These are phyloP conservation scores for Suhomyces tanzawaensis DNA, from an alignment of 805 yeast species.

Conservation along the genomic window DNA sequence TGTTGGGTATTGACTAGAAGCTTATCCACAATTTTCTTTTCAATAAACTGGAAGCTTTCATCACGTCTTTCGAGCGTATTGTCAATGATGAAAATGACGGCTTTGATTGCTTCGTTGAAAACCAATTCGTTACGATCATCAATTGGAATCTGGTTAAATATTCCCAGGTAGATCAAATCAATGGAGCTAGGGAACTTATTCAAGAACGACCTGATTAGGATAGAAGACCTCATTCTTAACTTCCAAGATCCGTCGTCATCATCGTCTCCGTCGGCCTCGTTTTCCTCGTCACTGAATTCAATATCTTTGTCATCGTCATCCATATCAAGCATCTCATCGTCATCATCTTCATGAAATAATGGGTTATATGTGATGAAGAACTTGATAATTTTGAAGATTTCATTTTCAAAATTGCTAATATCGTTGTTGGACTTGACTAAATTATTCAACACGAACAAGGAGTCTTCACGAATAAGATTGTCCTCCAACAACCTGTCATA, in stretches of 20 bases:
- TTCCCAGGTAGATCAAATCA: slow-evolving; percentile 28
- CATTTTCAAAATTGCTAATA: slow-evolving; percentile 10
- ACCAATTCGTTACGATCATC: slow-evolving; percentile 51
- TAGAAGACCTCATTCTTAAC: slow-evolving; percentile 52
- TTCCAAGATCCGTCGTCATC: slow-evolving; percentile 57
- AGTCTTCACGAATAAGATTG: slow-evolving; percentile 52
- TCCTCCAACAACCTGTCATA: slow-evolving; percentile 41
- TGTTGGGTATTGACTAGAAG: slow-evolving; percentile 21
- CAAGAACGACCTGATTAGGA: slow-evolving; percentile 39
- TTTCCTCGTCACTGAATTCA: slow-evolving; percentile 44
- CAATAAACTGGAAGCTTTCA: slow-evolving; percentile 11
- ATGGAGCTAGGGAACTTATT: slow-evolving; percentile 35
- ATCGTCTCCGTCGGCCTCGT: slow-evolving; percentile 42
- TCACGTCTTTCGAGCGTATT: slow-evolving; percentile 12
- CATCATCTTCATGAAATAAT: slow-evolving; percentile 15
- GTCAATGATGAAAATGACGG: slow-evolving; percentile 42
- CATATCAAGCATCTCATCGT: slow-evolving; percentile 23
- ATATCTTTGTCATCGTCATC: slow-evolving; percentile 15
- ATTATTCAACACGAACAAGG: slow-evolving; percentile 42
- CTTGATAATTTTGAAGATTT: slow-evolving; percentile 17
- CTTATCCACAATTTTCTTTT: slow-evolving; percentile 25
- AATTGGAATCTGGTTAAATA: slow-evolving; percentile 28
- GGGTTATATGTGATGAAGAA: slow-evolving; percentile 34
- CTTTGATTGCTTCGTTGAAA: slow-evolving; percentile 45
- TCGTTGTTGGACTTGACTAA: slow-evolving; percentile 17